Conservation (phyloP, 2,329 filamentous ascomycete species). For the Aureobasidium sp. region DNA sequence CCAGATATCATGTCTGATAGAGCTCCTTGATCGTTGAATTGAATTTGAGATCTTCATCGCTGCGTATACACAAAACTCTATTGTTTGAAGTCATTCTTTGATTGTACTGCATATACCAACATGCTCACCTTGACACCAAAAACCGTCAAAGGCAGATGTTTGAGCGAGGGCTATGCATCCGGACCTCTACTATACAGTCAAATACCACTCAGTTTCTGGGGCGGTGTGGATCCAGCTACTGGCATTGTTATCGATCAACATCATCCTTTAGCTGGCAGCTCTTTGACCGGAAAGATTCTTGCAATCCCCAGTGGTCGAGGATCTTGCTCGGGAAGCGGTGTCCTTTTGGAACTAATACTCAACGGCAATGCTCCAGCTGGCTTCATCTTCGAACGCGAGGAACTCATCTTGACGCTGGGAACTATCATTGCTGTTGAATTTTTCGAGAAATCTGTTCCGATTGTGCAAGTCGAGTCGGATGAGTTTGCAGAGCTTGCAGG, state of each 20-base stretch:
- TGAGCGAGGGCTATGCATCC: not conserved
- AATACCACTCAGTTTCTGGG: slow-evolving; percentile 37
- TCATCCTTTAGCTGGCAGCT: slow-evolving; percentile 31
- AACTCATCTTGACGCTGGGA: slow-evolving; percentile 38
- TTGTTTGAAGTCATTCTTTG: not conserved
- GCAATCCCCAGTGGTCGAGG: slow-evolving; percentile 39
- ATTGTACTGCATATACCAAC: not conserved
- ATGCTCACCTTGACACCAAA: not conserved
- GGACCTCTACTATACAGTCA: not conserved
- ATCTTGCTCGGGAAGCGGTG: slow-evolving; percentile 38
- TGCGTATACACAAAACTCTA: not conserved
- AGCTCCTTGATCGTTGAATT: not conserved
- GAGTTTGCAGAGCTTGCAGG: slow-evolving; percentile 14
- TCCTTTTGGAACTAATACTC: slow-evolving; percentile 38
- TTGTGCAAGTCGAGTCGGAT: slow-evolving; percentile 23
- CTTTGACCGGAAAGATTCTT: slow-evolving; percentile 28
- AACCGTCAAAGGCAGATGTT: not conserved
- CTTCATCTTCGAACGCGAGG: slow-evolving; percentile 33
- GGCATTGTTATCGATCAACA: slow-evolving; percentile 37
- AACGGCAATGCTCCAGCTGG: slow-evolving; percentile 30
- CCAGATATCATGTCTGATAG: not conserved
- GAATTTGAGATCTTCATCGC: not conserved
- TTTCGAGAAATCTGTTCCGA: slow-evolving; percentile 33
- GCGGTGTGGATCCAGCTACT: slow-evolving; percentile 33
- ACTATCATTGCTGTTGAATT: slow-evolving; percentile 36